phyloP scores from a whole-genome alignment of 1,284 basidiomycete genomes.

The Cutaneotrichosporon cutaneum region DNA sequence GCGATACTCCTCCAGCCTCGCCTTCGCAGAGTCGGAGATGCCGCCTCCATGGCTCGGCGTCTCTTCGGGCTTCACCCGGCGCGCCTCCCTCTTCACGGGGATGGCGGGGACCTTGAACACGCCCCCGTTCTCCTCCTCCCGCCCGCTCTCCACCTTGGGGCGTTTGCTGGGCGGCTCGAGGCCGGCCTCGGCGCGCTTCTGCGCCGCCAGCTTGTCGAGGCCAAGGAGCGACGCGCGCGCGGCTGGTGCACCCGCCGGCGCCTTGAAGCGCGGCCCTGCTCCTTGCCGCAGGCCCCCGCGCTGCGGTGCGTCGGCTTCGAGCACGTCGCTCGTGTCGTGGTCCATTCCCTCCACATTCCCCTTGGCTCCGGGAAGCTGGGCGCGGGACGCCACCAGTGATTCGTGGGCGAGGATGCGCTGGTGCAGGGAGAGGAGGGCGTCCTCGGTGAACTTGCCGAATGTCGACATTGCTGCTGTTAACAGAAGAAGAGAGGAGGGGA shows the following conservation, averaged over 20 bases:
- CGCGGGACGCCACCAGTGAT: slow-evolving; percentile 40
- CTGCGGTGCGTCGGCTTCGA: slow-evolving; percentile 72
- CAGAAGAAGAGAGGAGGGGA: no score
- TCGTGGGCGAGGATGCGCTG: slow-evolving; percentile 63
- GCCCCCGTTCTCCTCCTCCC: slow-evolving; percentile 53
- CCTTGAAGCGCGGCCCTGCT: slow-evolving; percentile 71
- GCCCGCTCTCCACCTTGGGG: slow-evolving; percentile 59
- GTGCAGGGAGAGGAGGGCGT: slow-evolving; percentile 62
- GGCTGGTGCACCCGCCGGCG: slow-evolving; percentile 63
- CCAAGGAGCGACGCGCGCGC: slow-evolving; percentile 76
- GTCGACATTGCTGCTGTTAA: slow-evolving; percentile 63
- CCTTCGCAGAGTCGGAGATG: slow-evolving; percentile 69
- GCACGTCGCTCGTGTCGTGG: slow-evolving; percentile 73
- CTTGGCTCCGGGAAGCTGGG: not conserved
- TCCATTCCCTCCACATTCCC: slow-evolving; percentile 62
- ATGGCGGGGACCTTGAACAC: slow-evolving; percentile 85
- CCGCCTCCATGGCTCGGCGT: slow-evolving; percentile 93
- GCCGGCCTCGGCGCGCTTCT: slow-evolving; percentile 68
- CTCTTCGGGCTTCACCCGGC: slow-evolving; percentile 75
- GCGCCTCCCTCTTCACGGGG: slow-evolving; percentile 59
- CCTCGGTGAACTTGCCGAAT: slow-evolving; percentile 80
- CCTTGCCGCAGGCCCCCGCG: slow-evolving; percentile 71
- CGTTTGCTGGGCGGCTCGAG: slow-evolving; percentile 63
- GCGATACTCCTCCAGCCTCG: slow-evolving; percentile 72
- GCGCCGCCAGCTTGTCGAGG: slow-evolving; percentile 78